These are phyloP conservation scores for Vitis amurensis DNA, from an alignment of 164 flowering plant genomes.

Conservation along the genomic window DNA sequence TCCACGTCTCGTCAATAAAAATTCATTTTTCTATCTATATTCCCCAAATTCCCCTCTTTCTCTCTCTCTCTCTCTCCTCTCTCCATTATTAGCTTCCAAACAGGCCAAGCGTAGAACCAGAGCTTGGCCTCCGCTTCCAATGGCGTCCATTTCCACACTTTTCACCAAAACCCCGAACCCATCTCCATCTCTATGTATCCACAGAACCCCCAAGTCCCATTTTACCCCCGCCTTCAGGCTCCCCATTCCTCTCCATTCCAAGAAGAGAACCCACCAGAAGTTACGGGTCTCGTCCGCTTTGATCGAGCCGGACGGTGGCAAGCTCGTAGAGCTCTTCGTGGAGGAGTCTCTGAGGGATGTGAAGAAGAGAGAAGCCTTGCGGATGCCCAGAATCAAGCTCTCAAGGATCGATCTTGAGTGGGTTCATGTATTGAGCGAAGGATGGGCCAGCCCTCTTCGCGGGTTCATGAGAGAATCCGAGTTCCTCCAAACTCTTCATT, in stretches of 20 bases:
- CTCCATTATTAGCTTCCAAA: conserved; percentile 1
- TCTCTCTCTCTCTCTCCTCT: not conserved
- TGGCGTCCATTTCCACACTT: conserved; percentile 47
- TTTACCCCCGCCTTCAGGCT: conserved; percentile 17
- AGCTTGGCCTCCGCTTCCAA: conserved; percentile 18
- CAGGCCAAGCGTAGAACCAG: not conserved
- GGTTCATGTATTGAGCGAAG: conserved; percentile 88
- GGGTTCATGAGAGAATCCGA: conserved; percentile 93
- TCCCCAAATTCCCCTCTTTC: conserved; percentile 5
- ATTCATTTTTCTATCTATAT: too few relatives aligned
- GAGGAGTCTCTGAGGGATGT: conserved; percentile 37
- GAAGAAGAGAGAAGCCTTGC: conserved; percentile 50
- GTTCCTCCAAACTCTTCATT: conserved; percentile 99
- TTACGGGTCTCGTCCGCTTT: conserved; percentile 40
- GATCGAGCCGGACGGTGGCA: conserved; percentile 96
- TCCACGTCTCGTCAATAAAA: not conserved
- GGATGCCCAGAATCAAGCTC: conserved; percentile 57
- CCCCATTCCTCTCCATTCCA: conserved; percentile 13
- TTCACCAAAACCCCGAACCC: conserved; percentile 23
- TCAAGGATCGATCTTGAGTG: conserved; percentile 77
- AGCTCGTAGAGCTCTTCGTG: conserved; percentile 68
- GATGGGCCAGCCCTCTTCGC: conserved; percentile 70
- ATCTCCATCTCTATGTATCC: conserved; percentile 1
- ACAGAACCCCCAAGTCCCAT: conserved; percentile 22
- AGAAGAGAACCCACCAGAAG: conserved; percentile 4